phyloP scores from a whole-genome alignment of 2,329 filamentous ascomycete species.

The Arthroderma sp. region DNA sequence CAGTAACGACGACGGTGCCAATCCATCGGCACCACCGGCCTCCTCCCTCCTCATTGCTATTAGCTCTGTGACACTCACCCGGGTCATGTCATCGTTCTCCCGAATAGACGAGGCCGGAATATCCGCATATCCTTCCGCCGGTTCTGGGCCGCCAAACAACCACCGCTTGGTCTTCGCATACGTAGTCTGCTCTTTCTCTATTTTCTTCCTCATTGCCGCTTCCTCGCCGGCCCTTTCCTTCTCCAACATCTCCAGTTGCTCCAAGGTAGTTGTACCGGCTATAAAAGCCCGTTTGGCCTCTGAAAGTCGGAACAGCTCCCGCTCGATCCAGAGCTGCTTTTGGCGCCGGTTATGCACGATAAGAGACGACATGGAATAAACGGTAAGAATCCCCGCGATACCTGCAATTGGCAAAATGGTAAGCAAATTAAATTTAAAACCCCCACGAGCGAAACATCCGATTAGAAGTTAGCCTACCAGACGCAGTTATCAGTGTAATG shows the following conservation, averaged over 20 bases:
- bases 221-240: slow-evolving; percentile 33
- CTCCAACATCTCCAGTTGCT: slow-evolving; percentile 31
- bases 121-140: no score
- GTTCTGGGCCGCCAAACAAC: slow-evolving; percentile 21
- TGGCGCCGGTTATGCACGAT: slow-evolving; percentile 55
- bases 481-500: slow-evolving; percentile 46
- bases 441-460: background rate
- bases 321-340: slow-evolving; percentile 47
- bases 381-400: slow-evolving; percentile 46
- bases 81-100: no score
- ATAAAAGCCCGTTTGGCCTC: slow-evolving; percentile 31
- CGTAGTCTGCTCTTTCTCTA: slow-evolving; percentile 25
- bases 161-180: slow-evolving; percentile 27
- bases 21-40: no score
- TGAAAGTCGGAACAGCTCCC: slow-evolving; percentile 29
- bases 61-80: no score
- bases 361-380: slow-evolving; percentile 53
- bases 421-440: background rate
- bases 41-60: no score
- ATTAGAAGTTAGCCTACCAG: slow-evolving; percentile 39
- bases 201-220: slow-evolving; percentile 25
- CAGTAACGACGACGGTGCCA: no score
- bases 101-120: no score
- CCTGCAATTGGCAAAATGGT: slow-evolving; percentile 25
- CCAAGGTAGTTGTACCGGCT: slow-evolving; percentile 25